Conservation (phyloP, 345 rosid species). For the Gossypioides kirkii region DNA sequence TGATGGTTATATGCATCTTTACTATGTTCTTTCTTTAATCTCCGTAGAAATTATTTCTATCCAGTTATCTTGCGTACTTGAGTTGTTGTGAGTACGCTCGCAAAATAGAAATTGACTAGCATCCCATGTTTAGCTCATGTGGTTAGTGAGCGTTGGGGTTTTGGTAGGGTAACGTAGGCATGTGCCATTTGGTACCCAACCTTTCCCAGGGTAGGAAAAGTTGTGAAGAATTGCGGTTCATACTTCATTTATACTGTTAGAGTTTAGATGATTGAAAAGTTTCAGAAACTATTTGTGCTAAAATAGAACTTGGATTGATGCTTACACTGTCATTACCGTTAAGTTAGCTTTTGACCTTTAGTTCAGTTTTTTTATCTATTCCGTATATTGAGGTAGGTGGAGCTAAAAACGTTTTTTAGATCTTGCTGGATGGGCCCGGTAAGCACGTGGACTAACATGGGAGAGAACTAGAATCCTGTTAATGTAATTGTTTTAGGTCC, state of each 20-base stretch:
- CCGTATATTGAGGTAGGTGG: neutral
- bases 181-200: neutral
- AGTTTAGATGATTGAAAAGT: neutral
- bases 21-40: neutral
- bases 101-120: neutral
- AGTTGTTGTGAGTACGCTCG: neutral
- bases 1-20: neutral
- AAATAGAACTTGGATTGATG: neutral
- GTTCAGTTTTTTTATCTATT: neutral
- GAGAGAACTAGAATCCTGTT: neutral
- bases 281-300: neutral
- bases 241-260: neutral
- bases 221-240: neutral
- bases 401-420: neutral
- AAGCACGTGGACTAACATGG: neutral
- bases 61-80: neutral
- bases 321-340: neutral
- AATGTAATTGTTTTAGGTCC: neutral
- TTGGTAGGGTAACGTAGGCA: neutral
- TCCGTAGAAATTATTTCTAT: neutral
- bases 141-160: neutral
- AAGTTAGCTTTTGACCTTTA: constrained; percentile 1
- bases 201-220: neutral
- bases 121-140: neutral
- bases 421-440: neutral